These are phyloP conservation scores for Fistulinella prunicolor DNA, from an alignment of 768 basidiomycete genomes.

Conservation along the genomic window DNA sequence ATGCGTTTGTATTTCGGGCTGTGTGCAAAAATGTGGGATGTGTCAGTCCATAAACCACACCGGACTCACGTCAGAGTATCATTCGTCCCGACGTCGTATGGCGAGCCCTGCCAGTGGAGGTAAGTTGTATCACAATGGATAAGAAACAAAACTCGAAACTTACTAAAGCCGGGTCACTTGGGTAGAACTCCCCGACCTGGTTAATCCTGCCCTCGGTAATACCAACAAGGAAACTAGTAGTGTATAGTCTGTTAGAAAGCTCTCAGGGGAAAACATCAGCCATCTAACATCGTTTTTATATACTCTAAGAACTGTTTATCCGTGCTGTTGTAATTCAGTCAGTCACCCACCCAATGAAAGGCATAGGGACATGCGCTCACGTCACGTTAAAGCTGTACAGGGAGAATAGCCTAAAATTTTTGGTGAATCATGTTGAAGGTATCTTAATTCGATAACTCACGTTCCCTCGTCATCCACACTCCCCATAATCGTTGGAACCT, in stretches of 20 bases:
- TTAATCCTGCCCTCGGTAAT: constrained; percentile 4
- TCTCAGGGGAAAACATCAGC: not conserved
- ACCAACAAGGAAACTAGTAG: constrained; percentile 12
- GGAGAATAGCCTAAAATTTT: constrained; percentile 27
- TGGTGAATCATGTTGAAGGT: not conserved
- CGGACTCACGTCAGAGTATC: constrained; percentile 11
- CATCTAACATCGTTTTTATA: not conserved
- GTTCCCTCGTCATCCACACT: constrained; percentile 42
- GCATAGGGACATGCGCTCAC: constrained; percentile 19
- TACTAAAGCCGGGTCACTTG: constrained; percentile 5
- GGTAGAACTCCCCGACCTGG: constrained; percentile 3
- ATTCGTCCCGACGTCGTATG: constrained; percentile 25
- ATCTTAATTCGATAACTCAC: constrained; percentile 19
- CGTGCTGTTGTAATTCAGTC: not conserved
- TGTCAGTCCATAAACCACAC: not conserved
- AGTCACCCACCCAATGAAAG: not conserved
- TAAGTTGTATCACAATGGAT: not conserved
- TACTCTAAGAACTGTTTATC: constrained; percentile 2
- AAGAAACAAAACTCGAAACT: not conserved
- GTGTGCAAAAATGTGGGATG: not conserved
- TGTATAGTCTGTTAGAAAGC: not conserved
- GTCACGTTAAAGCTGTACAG: constrained; percentile 22
- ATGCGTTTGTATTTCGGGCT: constrained; percentile 42
- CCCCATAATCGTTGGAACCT: constrained; percentile 32
- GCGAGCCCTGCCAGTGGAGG: constrained; percentile 21